phyloP scores from a whole-genome alignment of 2,329 filamentous ascomycete genomes.

The Intubia oerlemansii region DNA sequence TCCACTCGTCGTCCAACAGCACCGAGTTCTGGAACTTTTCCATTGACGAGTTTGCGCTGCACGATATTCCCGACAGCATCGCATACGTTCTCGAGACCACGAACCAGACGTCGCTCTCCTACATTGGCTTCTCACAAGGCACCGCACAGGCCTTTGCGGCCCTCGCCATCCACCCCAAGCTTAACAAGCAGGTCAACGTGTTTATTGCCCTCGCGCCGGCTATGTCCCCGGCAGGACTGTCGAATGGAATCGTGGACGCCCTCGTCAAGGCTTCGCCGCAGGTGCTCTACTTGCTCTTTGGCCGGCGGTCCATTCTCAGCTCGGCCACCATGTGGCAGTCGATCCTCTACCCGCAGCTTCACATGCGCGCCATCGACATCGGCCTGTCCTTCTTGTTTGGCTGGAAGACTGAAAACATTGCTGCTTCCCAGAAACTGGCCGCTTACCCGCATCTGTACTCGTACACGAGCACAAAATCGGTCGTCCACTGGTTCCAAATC shows the following conservation, averaged over 20 bases:
- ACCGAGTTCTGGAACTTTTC: constrained; percentile 89
- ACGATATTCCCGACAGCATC: constrained; percentile 92
- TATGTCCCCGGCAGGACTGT: constrained; percentile 84
- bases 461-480: constrained; percentile 87
- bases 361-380: constrained; percentile 69
- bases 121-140: constrained; percentile 93
- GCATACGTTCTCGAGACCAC: constrained; percentile 77
- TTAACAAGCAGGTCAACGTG: constrained; percentile 86
- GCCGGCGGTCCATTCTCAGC: constrained; percentile 72
- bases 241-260: constrained; percentile 77
- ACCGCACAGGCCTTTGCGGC: constrained; percentile 93
- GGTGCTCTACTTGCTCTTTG: constrained; percentile 81
- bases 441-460: constrained; percentile 93
- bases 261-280: constrained; percentile 86
- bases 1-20: constrained; percentile 52
- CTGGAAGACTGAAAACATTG: constrained; percentile 75
- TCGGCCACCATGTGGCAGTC: constrained; percentile 96
- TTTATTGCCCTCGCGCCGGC: constrained; percentile 92
- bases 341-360: constrained; percentile 84
- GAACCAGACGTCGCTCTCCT: constrained; percentile 64
- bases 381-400: constrained; percentile 69
- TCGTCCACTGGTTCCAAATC: constrained; percentile 99
- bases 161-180: constrained; percentile 70
- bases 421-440: constrained; percentile 70
- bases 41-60: constrained; percentile 94